Conservation (phyloP, 371 early-diverging fungal genomes). For the Mucor ambiguus region DNA sequence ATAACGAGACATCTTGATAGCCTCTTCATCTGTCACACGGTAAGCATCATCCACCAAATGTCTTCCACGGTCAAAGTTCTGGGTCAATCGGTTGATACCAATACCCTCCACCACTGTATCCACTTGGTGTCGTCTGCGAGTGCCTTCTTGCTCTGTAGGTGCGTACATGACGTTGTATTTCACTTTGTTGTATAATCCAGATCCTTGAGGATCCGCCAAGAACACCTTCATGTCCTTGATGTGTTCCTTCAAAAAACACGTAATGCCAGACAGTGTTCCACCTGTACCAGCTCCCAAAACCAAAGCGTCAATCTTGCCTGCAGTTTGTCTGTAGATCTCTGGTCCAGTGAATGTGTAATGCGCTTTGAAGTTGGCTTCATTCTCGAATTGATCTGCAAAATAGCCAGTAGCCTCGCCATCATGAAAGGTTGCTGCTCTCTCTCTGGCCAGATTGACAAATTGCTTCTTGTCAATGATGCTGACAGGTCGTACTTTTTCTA, state of each 20-base stretch:
- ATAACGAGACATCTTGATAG: slow-evolving; percentile 89
- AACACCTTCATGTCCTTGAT: slow-evolving; percentile 66
- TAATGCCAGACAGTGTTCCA: slow-evolving; percentile 91
- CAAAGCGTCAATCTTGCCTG: slow-evolving; percentile 76
- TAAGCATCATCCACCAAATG: slow-evolving; percentile 84
- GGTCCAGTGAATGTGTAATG: slow-evolving; percentile 90
- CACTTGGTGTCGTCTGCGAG: slow-evolving; percentile 89
- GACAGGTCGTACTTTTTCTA: slow-evolving; percentile 91
- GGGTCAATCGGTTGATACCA: slow-evolving; percentile 93
- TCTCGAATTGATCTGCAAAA: slow-evolving; percentile 96
- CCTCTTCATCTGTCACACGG: slow-evolving; percentile 88
- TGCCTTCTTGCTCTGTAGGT: slow-evolving; percentile 88
- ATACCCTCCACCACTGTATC: slow-evolving; percentile 97
- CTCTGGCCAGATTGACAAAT: slow-evolving; percentile 87
- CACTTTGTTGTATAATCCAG: slow-evolving; percentile 91
- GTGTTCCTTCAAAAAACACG: slow-evolving; percentile 76
- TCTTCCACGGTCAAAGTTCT: slow-evolving; percentile 74
- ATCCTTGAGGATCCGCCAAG: slow-evolving; percentile 94
- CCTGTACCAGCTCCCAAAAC: slow-evolving; percentile 93
- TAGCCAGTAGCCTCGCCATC: slow-evolving; percentile 27
- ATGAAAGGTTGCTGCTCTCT: slow-evolving; percentile 72
- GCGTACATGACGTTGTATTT: slow-evolving; percentile 90
- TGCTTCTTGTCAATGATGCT: slow-evolving; percentile 92
- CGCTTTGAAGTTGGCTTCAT: slow-evolving; percentile 76
- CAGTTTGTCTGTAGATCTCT: slow-evolving; percentile 82